phyloP scores from a whole-genome alignment of 2,329 filamentous ascomycete genomes.

The Colletotrichum sublineola region DNA sequence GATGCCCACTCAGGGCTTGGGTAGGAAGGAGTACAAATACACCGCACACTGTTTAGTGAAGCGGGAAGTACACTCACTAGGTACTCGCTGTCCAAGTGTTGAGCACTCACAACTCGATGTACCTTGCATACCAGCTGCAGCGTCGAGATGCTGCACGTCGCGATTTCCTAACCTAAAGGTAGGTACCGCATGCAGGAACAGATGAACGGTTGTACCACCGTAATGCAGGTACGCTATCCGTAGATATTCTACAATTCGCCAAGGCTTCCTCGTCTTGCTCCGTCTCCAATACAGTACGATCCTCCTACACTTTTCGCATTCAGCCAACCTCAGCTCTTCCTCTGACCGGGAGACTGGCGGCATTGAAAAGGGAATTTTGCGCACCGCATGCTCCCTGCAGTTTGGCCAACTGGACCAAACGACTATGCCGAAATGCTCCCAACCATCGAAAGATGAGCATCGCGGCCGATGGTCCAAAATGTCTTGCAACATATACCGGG shows the following conservation, averaged over 20 bases:
- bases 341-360: neutral
- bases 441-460: constrained; percentile 17
- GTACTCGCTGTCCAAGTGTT: neutral
- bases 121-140: constrained; percentile 38
- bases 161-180: neutral
- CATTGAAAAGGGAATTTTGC: neutral
- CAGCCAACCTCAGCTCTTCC: neutral
- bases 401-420: constrained; percentile 3
- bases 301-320: neutral
- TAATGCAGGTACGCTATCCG: constrained; percentile 41
- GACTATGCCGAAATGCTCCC: constrained; percentile 15
- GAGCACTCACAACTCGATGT: constrained; percentile 14
- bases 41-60: neutral
- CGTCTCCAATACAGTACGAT: constrained; percentile 7
- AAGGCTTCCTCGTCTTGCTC: constrained; percentile 2
- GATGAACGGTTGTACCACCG: constrained; percentile 30
- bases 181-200: constrained; percentile 41
- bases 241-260: constrained; percentile 21
- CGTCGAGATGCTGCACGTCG: constrained; percentile 14
- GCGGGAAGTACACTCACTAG: constrained; percentile 16
- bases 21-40: neutral
- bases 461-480: constrained; percentile 18
- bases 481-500: constrained; percentile 18
- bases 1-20: neutral
- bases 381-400: neutral